phyloP scores from a whole-genome alignment of 2,329 filamentous ascomycete genomes.

The Kalmusia sp. region DNA sequence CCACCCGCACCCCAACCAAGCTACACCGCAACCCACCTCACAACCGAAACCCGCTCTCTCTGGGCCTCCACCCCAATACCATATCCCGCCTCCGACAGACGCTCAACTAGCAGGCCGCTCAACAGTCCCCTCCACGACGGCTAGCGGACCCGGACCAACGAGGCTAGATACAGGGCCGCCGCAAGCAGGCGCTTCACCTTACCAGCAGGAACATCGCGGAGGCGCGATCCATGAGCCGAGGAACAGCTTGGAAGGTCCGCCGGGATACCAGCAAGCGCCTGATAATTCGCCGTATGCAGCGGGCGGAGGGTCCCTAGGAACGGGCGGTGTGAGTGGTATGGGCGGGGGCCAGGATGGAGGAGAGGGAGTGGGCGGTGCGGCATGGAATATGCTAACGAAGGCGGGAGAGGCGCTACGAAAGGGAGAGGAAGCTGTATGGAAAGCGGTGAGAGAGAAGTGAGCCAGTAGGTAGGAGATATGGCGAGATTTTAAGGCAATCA shows the following conservation, averaged over 20 bases:
- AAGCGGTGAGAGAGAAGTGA: constrained; percentile 39
- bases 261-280: constrained; percentile 56
- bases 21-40: constrained; percentile 40
- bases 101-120: constrained; percentile 49
- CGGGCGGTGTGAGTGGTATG: constrained; percentile 44
- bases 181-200: constrained; percentile 26
- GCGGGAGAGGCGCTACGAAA: constrained; percentile 45
- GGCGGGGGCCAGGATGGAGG: constrained; percentile 29
- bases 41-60: constrained; percentile 37
- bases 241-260: constrained; percentile 51
- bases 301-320: constrained; percentile 41
- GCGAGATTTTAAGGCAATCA: background rate
- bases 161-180: constrained; percentile 48
- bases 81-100: constrained; percentile 46
- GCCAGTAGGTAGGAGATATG: background rate
- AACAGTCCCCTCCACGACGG: constrained; percentile 37
- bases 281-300: constrained; percentile 48
- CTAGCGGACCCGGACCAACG: constrained; percentile 42
- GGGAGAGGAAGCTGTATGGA: constrained; percentile 46
- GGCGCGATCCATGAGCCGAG: constrained; percentile 24
- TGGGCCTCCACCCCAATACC: constrained; percentile 48
- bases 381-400: constrained; percentile 45
- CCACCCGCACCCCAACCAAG: constrained; percentile 48
- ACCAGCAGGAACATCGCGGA: constrained; percentile 28
- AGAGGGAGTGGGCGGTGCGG: constrained; percentile 38